Evolutionary conservation across 2,329 filamentous ascomycete genomes (phyloP).

Genomic region (Exophiala oligosperma): DNA sequence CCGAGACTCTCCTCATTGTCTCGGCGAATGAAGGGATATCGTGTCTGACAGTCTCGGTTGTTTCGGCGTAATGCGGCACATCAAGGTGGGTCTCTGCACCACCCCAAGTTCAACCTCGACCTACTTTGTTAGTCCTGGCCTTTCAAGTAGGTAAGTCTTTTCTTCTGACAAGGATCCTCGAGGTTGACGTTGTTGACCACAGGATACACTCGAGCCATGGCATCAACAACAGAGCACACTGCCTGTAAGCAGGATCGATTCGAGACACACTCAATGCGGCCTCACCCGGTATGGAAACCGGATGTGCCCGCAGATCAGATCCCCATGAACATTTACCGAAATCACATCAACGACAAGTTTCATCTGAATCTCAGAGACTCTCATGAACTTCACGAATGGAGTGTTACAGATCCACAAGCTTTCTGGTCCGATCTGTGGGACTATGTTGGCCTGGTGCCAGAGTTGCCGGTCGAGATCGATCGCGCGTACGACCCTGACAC

Average conservation of each 20-base stretch:
- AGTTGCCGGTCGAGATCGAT: constrained; percentile 32
- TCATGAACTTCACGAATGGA: constrained; percentile 43
- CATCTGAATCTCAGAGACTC: constrained; percentile 21
- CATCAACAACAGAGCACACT: not conserved
- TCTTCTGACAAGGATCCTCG: too few species aligned
- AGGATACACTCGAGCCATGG: too few species aligned
- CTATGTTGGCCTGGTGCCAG: constrained; percentile 35
- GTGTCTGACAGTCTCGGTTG: not conserved
- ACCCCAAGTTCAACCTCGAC: too few species aligned
- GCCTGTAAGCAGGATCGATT: not conserved
- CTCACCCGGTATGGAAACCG: constrained; percentile 5
- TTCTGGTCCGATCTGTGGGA: constrained; percentile 45
- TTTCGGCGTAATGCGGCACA: not conserved
- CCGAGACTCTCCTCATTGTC: not conserved
- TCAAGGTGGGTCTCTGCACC: not conserved
- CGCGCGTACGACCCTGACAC: constrained; percentile 39
- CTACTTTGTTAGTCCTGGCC: too few species aligned
- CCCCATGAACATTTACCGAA: constrained; percentile 16
- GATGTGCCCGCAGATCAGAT: not conserved
- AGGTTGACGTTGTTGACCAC: too few species aligned
- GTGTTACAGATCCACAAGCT: constrained; percentile 38
- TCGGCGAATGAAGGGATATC: not conserved
- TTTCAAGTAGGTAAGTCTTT: too few species aligned
- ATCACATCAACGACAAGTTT: constrained; percentile 19
- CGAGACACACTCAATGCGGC: not conserved